Base-by-base conservation (phyloP, 208 protist species). In the Hexamita inflata region DNA sequence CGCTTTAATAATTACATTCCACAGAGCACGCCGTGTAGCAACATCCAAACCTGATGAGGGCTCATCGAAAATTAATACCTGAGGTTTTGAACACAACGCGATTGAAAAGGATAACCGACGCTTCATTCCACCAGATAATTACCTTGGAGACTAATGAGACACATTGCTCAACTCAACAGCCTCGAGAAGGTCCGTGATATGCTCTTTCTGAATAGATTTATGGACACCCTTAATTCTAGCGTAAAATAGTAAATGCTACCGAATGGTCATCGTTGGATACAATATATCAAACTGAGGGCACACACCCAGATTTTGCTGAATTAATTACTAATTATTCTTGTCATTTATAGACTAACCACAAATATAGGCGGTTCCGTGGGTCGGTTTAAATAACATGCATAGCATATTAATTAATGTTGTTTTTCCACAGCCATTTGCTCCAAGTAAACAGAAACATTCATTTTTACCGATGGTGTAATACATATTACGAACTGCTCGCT, bases 11-110 rank as follows among this genome's bases (percentile, higher is more conserved):
- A 66, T 66, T n/a, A 34, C 34, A 15, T 15, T 38, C 60, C 60
- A 66, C 0, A 89, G n/a, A 41, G 57, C 45, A 4, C 58, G 58
- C 40, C 81, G 79, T 1, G 45, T 82, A 35, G 77, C 68, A 85
- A 77, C 58, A 57, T 92, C 88, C 13, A 93, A 82, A 15, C 89
- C 88, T 15, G 86, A 90, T 24, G 88, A 90, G 30, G 86, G 86
- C 73, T 90, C 87, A 70, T 90, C 87, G 0, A 91, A 58, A 60
- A 90, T 83, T 1, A 90, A 53, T 9, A 88, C 39, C 41, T 53
- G 40, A 29, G 87, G 87, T n/a, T 81, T 58, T 0, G 64, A 84
- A 15, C 87, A 30, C 0, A 88, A 40, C 58, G 86, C 84, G 4
- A 81, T 58, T 19, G 75, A 86, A 59, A 89, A 68, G 0, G 82